Conservation (phyloP, 495 filamentous ascomycete species). For the Tirmania nivea region DNA sequence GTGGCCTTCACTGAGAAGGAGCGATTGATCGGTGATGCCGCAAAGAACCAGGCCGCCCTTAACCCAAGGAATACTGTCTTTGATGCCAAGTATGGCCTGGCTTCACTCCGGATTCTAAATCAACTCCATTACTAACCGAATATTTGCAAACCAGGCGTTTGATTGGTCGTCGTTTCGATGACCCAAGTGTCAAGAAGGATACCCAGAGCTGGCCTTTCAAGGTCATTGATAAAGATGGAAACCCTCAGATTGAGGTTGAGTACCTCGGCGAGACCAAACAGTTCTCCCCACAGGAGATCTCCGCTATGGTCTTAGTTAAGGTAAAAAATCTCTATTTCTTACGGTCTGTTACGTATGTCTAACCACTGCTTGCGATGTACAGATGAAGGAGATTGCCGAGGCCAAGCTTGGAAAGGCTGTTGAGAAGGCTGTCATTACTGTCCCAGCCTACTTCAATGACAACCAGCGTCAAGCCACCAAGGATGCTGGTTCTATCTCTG, state of each 20-base stretch:
- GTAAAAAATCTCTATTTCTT: slow-evolving; percentile 24
- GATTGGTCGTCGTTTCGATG: slow-evolving; percentile 82
- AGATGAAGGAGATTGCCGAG: slow-evolving; percentile 98
- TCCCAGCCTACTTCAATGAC: slow-evolving; percentile 99
- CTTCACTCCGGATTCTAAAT: slow-evolving; percentile 4
- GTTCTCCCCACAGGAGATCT: slow-evolving; percentile 96
- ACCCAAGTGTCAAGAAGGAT: slow-evolving; percentile 94
- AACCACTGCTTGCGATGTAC: slow-evolving; percentile 4
- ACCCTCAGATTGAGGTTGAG: slow-evolving; percentile 83
- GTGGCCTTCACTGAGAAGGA: slow-evolving; percentile 97
- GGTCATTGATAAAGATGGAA: slow-evolving; percentile 69
- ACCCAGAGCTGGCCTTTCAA: slow-evolving; percentile 98
- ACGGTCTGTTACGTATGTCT: slow-evolving; percentile 2
- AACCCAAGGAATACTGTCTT: slow-evolving; percentile 96
- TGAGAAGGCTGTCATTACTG: slow-evolving; percentile 95
- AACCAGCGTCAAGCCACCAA: slow-evolving; percentile 98
- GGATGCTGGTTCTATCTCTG: slow-evolving; percentile 92
- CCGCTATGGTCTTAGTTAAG: slow-evolving; percentile 84
- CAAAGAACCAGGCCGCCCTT: slow-evolving; percentile 99
- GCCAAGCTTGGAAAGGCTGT: slow-evolving; percentile 88
- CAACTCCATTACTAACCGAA: neutral
- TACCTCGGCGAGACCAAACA: slow-evolving; percentile 85
- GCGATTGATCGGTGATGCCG: slow-evolving; percentile 94
- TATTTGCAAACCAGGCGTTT: slow-evolving; percentile 40
- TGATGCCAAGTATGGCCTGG: slow-evolving; percentile 55